phyloP scores from a whole-genome alignment of 305 asterid species.

The Fraxinus nigra region DNA sequence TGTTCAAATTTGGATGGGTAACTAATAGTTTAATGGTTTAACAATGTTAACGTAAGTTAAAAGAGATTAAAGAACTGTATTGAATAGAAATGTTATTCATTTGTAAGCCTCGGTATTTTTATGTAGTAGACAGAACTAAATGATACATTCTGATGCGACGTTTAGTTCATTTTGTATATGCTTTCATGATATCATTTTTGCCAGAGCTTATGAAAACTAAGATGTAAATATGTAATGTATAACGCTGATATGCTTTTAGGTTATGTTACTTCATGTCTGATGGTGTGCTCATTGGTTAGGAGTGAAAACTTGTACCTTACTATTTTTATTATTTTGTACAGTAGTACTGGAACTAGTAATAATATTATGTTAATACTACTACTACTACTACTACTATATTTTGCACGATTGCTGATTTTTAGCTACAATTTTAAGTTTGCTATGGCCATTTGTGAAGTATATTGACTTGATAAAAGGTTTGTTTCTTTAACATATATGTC shows the following conservation, averaged over 20 bases:
- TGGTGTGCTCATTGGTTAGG: not conserved
- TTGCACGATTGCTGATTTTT: not conserved
- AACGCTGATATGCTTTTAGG: not conserved
- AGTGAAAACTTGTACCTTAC: not conserved
- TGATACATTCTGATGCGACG: not conserved
- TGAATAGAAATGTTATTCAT: not conserved
- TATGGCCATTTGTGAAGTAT: not conserved
- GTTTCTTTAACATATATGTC: not conserved
- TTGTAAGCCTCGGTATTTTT: not conserved
- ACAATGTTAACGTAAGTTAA: not conserved
- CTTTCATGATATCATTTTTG: not conserved
- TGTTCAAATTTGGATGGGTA: not conserved
- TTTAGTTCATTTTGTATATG: not conserved
- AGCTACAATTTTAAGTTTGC: not conserved
- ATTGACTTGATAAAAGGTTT: not conserved
- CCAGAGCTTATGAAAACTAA: not conserved
- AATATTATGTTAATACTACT: not conserved
- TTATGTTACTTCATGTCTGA: not conserved
- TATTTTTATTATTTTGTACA: not conserved
- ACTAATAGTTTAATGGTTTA: not conserved
- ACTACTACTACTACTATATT: not conserved
- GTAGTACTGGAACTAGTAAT: not conserved
- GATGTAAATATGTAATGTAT: not conserved
- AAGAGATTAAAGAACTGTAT: not conserved
- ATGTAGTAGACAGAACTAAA: not conserved